These are phyloP conservation scores for Saxophila tyrrhenica DNA, from an alignment of 495 filamentous ascomycete species.

Conservation along the genomic window DNA sequence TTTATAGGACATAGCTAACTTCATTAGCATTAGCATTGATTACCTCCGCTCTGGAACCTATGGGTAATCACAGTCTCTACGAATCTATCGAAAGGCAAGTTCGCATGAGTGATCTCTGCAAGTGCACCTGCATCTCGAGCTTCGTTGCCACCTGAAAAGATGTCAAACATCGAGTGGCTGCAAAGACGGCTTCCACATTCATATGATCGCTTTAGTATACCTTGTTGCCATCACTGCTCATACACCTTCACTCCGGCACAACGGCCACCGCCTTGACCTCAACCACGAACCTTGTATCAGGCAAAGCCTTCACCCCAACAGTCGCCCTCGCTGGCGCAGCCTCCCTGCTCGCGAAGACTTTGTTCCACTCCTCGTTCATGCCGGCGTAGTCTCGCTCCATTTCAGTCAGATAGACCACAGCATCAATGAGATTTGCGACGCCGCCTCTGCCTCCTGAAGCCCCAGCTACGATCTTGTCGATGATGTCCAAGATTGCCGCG, in stretches of 20 bases:
- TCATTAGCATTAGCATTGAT: too few species aligned
- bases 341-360: not conserved
- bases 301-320: not conserved
- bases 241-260: not conserved
- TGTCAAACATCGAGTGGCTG: too few species aligned
- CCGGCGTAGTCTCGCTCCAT: not conserved
- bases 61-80: too few species aligned
- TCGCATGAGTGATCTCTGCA: too few species aligned
- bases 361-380: not conserved
- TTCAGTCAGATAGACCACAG: not conserved
- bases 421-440: not conserved
- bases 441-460: not conserved
- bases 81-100: too few species aligned
- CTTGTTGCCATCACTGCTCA: too few species aligned
- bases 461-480: not conserved
- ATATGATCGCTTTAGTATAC: too few species aligned
- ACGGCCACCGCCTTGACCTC: not conserved
- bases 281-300: not conserved
- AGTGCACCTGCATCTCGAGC: too few species aligned
- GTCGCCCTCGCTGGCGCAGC: not conserved
- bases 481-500: not conserved
- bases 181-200: too few species aligned
- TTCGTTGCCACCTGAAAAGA: too few species aligned
- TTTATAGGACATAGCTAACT: too few species aligned
- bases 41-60: too few species aligned